phyloP scores from a whole-genome alignment of 2,329 filamentous ascomycete genomes.

The Hymenoscyphus occultus region DNA sequence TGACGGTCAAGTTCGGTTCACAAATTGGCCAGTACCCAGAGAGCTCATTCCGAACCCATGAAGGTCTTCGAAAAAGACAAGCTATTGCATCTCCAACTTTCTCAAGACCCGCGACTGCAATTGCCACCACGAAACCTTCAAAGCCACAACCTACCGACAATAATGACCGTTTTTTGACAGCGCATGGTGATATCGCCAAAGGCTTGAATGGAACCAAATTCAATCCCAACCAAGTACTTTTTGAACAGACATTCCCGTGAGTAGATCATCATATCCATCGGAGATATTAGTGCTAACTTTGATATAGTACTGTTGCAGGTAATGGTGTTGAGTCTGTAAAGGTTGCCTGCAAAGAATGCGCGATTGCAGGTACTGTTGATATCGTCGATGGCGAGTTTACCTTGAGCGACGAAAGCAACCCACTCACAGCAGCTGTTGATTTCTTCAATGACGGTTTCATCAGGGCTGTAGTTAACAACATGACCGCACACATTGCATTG shows the following conservation, averaged over 20 bases:
- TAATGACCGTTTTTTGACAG: neutral
- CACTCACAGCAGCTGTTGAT: constrained; percentile 9
- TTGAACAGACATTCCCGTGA: neutral
- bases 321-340: neutral
- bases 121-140: neutral
- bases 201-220: constrained; percentile 4
- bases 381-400: constrained; percentile 17
- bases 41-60: constrained; percentile 16
- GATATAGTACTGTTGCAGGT: neutral
- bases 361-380: constrained; percentile 13
- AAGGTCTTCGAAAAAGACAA: constrained; percentile 14
- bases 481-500: constrained; percentile 15
- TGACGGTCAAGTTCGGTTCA: constrained; percentile 23
- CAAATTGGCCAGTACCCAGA: constrained; percentile 11
- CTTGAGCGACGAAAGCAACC: constrained; percentile 9
- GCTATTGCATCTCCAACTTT: neutral
- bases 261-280: neutral
- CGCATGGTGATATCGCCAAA: neutral
- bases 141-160: no score
- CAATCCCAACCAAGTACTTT: constrained; percentile 6
- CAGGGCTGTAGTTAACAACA: constrained; percentile 14
- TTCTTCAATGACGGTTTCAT: constrained; percentile 17
- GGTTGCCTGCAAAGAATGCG: constrained; percentile 17
- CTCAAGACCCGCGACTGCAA: neutral
- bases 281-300: neutral